Base-by-base conservation (phyloP, 768 basidiomycete species). In the Trametes elegans region DNA sequence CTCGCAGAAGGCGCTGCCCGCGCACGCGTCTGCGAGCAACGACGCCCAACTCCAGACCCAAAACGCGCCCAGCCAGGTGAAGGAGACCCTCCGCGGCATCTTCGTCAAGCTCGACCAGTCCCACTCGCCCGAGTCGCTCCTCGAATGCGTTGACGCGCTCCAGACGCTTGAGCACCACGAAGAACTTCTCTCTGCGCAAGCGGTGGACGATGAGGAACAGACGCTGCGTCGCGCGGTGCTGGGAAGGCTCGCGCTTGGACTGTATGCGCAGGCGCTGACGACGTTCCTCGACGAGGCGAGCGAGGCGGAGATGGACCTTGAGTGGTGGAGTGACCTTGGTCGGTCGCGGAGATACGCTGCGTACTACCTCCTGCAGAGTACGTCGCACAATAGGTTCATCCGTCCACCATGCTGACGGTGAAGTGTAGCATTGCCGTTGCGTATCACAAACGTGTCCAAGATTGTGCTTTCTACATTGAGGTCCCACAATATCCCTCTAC, bases 241-340 rank as follows among this genome's bases (percentile, higher is more conserved):
- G 7, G 68, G 72, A 32, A 82, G 77, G 64, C 62, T 87, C 4
- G 70, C 81, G 0, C 74, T 83, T 5, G 77, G 77, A 7, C 56
- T 90, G 14, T 93, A 92, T 64, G 73, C 82, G 5, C 78, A 86
- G 49, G 78, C 83, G 1, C 70, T 94, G 63, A 81, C 90, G 58
- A 64, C 74, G 19, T 82, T 84, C 53, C 68, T 96, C 55, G 65
- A 60, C 8, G 83, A 90, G 63, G 90, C 93, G 1, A 74, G 81
- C 8, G 68, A 82, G 29, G 81, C 85, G 11, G 92, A 94, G 62
- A 70, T 76, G 7, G 90, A 93, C 63, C 83, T 89, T 18, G 82
- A 88, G 40, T 97, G 89, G 88, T 98, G 94, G 94, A 77, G 79
- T 14, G 79, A 83, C 26, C 68, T 88, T 36, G 84, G 87, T 58